Percentiles rank a stretch among this genome's conserved stretches.
Evolutionary conservation across 2,329 filamentous ascomycete species (phyloP).

Genomic region (Xylariaceae sp.): DNA sequence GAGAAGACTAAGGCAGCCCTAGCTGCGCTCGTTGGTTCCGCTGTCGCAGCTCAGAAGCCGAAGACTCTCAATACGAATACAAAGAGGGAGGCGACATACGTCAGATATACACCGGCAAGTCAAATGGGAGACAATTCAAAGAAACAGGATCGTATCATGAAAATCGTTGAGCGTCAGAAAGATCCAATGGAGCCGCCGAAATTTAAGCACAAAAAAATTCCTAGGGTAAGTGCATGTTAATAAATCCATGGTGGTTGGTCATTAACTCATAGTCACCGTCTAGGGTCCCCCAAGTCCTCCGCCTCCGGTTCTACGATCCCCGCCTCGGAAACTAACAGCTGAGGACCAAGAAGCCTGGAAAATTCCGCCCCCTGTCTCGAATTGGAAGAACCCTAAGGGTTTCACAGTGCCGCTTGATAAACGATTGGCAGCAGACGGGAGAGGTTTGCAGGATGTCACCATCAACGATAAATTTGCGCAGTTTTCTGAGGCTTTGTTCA

Average conservation of each 20-base stretch:
- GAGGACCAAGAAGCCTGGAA: slow-evolving; percentile 97
- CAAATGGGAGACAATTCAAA: slow-evolving; percentile 87
- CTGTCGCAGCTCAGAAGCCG: slow-evolving; percentile 86
- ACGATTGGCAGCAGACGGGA: slow-evolving; percentile 85
- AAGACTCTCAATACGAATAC: slow-evolving; percentile 86
- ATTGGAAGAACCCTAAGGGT: slow-evolving; percentile 99
- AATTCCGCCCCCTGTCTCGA: slow-evolving; percentile 79
- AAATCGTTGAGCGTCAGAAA: slow-evolving; percentile 89
- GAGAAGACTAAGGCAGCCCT: slow-evolving; percentile 86
- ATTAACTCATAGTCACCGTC: not conserved
- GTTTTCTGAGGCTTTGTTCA: slow-evolving; percentile 89
- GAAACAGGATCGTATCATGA: slow-evolving; percentile 95
- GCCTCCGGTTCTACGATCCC: slow-evolving; percentile 90
- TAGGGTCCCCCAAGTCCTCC: slow-evolving; percentile 83
- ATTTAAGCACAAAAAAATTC: slow-evolving; percentile 98
- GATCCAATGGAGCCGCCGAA: slow-evolving; percentile 94
- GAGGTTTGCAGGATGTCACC: slow-evolving; percentile 84
- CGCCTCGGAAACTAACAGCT: slow-evolving; percentile 88
- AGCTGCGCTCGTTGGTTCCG: slow-evolving; percentile 73
- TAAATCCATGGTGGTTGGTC: not conserved
- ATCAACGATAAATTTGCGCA: slow-evolving; percentile 99
- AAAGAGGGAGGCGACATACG: slow-evolving; percentile 82
- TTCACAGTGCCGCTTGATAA: slow-evolving; percentile 97
- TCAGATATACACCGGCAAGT: slow-evolving; percentile 90
- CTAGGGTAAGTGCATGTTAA: slow-evolving; percentile 32